Evolutionary conservation across 2,329 filamentous ascomycete species (phyloP), one percentile per base, ranked within the genome.

Genomic region (Remersonia thermophila): DNA sequence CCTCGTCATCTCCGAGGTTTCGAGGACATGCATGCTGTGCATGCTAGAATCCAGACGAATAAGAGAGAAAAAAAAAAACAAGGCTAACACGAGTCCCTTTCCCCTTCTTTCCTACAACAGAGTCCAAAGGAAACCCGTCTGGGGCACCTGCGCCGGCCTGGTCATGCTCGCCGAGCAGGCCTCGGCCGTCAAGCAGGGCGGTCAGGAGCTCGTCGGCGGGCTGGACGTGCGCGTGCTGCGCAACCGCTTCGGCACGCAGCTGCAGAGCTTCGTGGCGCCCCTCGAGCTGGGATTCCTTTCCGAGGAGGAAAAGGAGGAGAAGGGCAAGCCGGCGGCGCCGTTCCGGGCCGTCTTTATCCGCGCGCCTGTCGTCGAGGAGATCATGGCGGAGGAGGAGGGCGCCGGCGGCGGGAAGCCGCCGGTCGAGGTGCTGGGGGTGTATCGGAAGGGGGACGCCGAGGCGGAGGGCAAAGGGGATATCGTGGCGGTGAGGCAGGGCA

Each of bases 101-200:
- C 9, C 4, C 18, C 18, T 26, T 20, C 37, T 27, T 35, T 30
- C 44, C 39, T 28, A n/a, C 14, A 23, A 28, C 45, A 89, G 83
- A 52, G 65, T 83, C 28, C 64, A 75, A 35, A 75, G 80, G 47
- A 86, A 82, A 49, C 87, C 87, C 9, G 83, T 82, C 16, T 98
- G 89, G 89, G 91, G 91, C 38, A 96, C 91, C 14, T 98, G 91
- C 57, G 91, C 91, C 10, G 91, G 91, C 8, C 71, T 96, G 39
- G 95, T 98, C 48, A 65, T 96, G 33, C 77, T 98, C 33, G 81
- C 86, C 2, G 83, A 94, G 52, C 77, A 81, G 40, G 89, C 86
- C 33, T 93, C 89, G 56, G 74, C 80, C 43, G 86, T 83, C 27
- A 96, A 95, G 56, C 78, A 82, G 51, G 86, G 85, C 30, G 89